phyloP scores from a whole-genome alignment of 176 grass and related monocot species.

The Eleusine coracana region DNA sequence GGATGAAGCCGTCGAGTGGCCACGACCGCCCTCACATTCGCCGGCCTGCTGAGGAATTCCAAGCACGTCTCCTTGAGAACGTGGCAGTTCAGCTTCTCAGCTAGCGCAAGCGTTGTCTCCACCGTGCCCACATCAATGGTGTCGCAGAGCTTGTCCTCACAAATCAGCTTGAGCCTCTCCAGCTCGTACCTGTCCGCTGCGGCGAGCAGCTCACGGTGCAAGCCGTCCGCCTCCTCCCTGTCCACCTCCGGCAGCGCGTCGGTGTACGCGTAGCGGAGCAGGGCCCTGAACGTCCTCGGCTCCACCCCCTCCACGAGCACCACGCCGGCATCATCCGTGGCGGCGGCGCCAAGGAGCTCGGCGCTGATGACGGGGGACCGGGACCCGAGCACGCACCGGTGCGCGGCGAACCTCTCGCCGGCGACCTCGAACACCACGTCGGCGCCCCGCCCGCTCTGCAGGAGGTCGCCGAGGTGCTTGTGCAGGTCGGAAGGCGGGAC shows the following conservation, averaged over 20 bases:
- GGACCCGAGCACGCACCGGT: background rate
- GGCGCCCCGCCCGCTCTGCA: too few species aligned
- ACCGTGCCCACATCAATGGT: too few species aligned
- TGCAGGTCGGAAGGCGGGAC: too few species aligned
- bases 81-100: too few species aligned
- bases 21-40: too few species aligned
- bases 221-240: background rate
- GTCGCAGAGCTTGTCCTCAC: conserved; percentile 31
- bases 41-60: too few species aligned
- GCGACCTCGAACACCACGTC: background rate
- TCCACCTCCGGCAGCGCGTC: background rate
- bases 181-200: background rate
- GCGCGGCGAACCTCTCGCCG: background rate
- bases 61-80: too few species aligned
- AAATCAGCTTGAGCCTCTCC: background rate
- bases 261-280: background rate
- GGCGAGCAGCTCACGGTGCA: background rate
- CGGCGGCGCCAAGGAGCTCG: background rate
- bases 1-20: too few species aligned
- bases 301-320: background rate
- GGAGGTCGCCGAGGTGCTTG: too few species aligned
- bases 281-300: background rate
- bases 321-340: background rate
- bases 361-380: background rate
- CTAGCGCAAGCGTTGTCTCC: too few species aligned